These are phyloP conservation scores for Pleurotus cornucopiae DNA, from an alignment of 768 basidiomycete species.

Conservation along the genomic window DNA sequence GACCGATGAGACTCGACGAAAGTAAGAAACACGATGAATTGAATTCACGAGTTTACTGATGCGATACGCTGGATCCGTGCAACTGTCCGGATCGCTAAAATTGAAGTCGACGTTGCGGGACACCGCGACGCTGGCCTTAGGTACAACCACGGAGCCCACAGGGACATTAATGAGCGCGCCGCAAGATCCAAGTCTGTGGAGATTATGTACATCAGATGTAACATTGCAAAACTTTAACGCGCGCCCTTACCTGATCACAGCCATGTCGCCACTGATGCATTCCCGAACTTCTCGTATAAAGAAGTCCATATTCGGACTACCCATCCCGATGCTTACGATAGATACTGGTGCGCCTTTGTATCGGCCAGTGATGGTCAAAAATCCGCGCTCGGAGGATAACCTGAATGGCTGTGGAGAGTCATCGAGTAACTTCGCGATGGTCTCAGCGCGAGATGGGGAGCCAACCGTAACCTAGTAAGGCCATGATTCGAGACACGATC, in stretches of 20 bases:
- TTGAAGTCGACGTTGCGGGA: slow-evolving; percentile 76
- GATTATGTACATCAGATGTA: slow-evolving; percentile 6
- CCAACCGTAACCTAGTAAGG: slow-evolving; percentile 65
- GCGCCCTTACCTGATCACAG: slow-evolving; percentile 39
- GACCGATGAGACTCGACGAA: slow-evolving; percentile 6
- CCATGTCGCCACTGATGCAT: slow-evolving; percentile 60
- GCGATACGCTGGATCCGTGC: slow-evolving; percentile 50
- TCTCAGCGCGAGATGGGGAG: slow-evolving; percentile 59
- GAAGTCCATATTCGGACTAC: slow-evolving; percentile 78
- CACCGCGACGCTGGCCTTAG: slow-evolving; percentile 62
- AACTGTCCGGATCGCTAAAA: slow-evolving; percentile 45
- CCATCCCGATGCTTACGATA: slow-evolving; percentile 82
- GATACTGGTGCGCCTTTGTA: slow-evolving; percentile 63
- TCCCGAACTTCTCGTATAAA: slow-evolving; percentile 80
- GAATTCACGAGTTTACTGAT: slow-evolving; percentile 60
- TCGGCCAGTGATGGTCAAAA: slow-evolving; percentile 66
- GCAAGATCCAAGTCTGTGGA: slow-evolving; percentile 72
- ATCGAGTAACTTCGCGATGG: slow-evolving; percentile 60
- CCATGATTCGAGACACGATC: neutral
- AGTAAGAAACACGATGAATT: slow-evolving; percentile 8
- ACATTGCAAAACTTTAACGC: slow-evolving; percentile 3
- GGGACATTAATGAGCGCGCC: slow-evolving; percentile 65
- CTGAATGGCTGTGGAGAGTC: slow-evolving; percentile 54
- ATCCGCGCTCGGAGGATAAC: slow-evolving; percentile 70
- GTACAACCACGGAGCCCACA: slow-evolving; percentile 75